Percentiles rank a stretch among this genome's conserved stretches.
Evolutionary conservation across 2,329 filamentous ascomycete genomes (phyloP).

Genomic region (Dactylonectria estremocensis): DNA sequence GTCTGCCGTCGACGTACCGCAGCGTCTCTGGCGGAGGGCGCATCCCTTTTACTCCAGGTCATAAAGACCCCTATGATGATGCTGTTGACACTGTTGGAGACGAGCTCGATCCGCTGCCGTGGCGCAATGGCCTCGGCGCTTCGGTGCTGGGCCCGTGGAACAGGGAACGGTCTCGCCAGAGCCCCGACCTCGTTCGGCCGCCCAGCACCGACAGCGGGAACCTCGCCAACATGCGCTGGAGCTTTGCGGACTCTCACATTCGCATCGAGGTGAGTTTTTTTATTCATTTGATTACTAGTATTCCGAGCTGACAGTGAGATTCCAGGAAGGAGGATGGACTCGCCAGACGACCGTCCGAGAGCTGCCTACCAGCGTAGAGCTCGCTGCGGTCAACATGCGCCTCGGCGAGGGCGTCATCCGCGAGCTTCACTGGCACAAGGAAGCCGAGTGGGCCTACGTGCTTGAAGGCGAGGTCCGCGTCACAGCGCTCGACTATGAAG

Average conservation of each 20-base stretch:
- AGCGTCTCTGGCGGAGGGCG: slow-evolving; percentile 51
- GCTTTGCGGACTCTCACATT: slow-evolving; percentile 75
- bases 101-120: slow-evolving; percentile 76
- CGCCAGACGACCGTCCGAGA: slow-evolving; percentile 79
- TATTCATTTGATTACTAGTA: not conserved
- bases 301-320: not conserved
- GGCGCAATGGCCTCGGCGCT: slow-evolving; percentile 74
- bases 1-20: slow-evolving; percentile 61
- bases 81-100: slow-evolving; percentile 74
- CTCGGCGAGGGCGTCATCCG: slow-evolving; percentile 81
- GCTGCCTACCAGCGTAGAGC: slow-evolving; percentile 76
- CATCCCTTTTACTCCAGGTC: slow-evolving; percentile 72
- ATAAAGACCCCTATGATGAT: slow-evolving; percentile 74
- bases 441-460: slow-evolving; percentile 85
- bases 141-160: slow-evolving; percentile 81
- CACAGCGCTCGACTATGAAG: slow-evolving; percentile 81
- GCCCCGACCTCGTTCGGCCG: slow-evolving; percentile 79
- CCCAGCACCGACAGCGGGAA: slow-evolving; percentile 81
- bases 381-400: slow-evolving; percentile 85
- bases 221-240: slow-evolving; percentile 81
- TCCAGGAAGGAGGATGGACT: slow-evolving; percentile 82
- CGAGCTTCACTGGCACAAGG: slow-evolving; percentile 86
- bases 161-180: slow-evolving; percentile 76
- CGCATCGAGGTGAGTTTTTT: slow-evolving; percentile 69
- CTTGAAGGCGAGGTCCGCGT: slow-evolving; percentile 80